Conservation (phyloP, 2,329 filamentous ascomycete genomes). For the Phialophora macrospora region DNA sequence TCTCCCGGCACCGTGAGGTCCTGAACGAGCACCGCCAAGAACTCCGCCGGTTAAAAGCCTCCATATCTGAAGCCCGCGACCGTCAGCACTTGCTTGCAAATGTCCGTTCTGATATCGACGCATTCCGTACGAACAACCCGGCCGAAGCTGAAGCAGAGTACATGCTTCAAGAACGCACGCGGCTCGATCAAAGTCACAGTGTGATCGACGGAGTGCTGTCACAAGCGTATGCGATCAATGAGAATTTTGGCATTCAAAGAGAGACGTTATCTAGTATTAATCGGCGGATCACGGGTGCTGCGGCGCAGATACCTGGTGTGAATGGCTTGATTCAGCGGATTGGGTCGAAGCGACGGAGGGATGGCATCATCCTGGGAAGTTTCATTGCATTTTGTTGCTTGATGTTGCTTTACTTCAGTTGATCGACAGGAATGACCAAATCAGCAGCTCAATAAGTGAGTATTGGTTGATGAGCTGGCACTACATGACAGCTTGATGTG, state of each 20-base stretch:
- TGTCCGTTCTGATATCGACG: constrained; percentile 88
- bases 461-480: not conserved
- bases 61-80: constrained; percentile 78
- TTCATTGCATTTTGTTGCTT: constrained; percentile 94
- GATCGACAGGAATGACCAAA: not conserved
- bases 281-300: constrained; percentile 83
- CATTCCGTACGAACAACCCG: constrained; percentile 82
- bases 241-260: constrained; percentile 83
- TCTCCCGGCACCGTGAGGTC: constrained; percentile 87
- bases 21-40: constrained; percentile 85
- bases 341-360: constrained; percentile 89
- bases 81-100: constrained; percentile 88
- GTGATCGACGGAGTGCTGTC: constrained; percentile 88
- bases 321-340: constrained; percentile 92
- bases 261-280: constrained; percentile 90
- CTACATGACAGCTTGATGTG: too few relatives aligned
- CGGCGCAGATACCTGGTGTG: constrained; percentile 88
- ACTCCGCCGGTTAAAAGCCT: constrained; percentile 72
- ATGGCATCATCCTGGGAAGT: constrained; percentile 87
- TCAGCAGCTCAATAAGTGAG: not conserved
- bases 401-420: constrained; percentile 67
- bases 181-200: constrained; percentile 86
- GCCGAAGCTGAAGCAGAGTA: constrained; percentile 89
- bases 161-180: constrained; percentile 87
- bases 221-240: constrained; percentile 95